Conservation (phyloP, 2,329 filamentous ascomycete species). For the Cryphonectria naterciae region DNA sequence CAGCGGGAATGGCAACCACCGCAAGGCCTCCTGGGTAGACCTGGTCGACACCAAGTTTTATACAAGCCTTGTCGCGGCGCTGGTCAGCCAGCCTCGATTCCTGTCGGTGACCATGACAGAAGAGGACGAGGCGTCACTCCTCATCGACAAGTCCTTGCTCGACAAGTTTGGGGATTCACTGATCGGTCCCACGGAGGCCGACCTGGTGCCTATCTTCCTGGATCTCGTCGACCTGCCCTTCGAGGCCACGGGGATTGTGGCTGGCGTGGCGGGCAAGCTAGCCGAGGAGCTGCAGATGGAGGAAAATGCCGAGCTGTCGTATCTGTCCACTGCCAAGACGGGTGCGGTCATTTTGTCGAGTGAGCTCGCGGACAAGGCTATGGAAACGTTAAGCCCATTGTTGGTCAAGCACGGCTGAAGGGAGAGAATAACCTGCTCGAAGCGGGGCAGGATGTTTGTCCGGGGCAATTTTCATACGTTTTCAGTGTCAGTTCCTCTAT, state of each 20-base stretch:
- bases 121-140: constrained; percentile 73
- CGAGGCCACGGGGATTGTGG: constrained; percentile 93
- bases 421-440: background rate
- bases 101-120: constrained; percentile 75
- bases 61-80: constrained; percentile 63
- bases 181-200: constrained; percentile 73
- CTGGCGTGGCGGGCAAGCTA: constrained; percentile 83
- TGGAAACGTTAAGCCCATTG: constrained; percentile 68
- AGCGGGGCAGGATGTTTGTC: background rate
- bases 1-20: constrained; percentile 42
- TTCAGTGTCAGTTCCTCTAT: background rate
- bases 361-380: constrained; percentile 72
- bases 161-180: constrained; percentile 72
- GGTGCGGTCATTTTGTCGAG: constrained; percentile 86
- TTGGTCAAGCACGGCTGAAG: constrained; percentile 42
- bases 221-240: constrained; percentile 80
- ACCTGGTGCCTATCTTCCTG: constrained; percentile 83
- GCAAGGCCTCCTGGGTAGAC: constrained; percentile 56
- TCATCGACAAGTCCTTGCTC: constrained; percentile 72
- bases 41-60: constrained; percentile 67
- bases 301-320: constrained; percentile 77
- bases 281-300: constrained; percentile 69
- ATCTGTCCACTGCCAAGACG: constrained; percentile 84
- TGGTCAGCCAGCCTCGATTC: constrained; percentile 68
- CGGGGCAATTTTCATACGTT: background rate